Evolutionary conservation across 2,329 filamentous ascomycete genomes (phyloP), one percentile per base, ranked within the genome.

Genomic region (Karstenula rhodostoma): DNA sequence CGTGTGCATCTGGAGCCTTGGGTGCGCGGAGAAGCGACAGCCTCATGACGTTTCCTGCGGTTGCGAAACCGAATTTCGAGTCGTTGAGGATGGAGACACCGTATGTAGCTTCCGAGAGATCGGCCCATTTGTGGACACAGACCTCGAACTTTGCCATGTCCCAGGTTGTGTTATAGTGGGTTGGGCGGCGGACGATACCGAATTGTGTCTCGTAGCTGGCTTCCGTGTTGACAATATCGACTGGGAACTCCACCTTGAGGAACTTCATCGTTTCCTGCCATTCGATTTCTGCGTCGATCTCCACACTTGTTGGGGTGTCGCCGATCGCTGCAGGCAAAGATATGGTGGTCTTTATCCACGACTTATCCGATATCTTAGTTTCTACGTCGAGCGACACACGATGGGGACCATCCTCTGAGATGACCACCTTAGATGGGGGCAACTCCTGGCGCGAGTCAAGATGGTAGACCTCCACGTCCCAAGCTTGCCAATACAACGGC

Each of bases 61-160:
- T 96, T 23, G 94, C 94, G 74, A 98, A 98, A 19, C 94, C 94
- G 74, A 97, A 98, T 78, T 97, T 97, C 81, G 89, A 92, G 78
- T 98, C 94, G 73, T 98, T 98, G 60, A 98, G 85, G 63, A 98
- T 91, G 2, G 92, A 94, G 8, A 98, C 93, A 64, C 94, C 94
- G 70, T 96, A 97, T 56, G 89, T 90, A 72, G 91, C 84, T 78
- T 97, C 94, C 0, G 91, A 94, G 27, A 97, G 82, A 77, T 97
- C 94, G 12, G 94, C 94, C 83, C 92, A 97, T 76, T 94, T 94
- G 82, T 97, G 94, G 77, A 91, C 94, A 84, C 93, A 97, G 54
- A 97, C 94, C 81, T 97, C 94, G 70, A 97, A 97, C 73, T 97
- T 97, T 73, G 94, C 94, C 93, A 96, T 96, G 74, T 97, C 93